Percentiles rank a stretch among this genome's conserved stretches.
phyloP scores from a whole-genome alignment of 1,139 yeast species.

The Taiozyma sp. region DNA sequence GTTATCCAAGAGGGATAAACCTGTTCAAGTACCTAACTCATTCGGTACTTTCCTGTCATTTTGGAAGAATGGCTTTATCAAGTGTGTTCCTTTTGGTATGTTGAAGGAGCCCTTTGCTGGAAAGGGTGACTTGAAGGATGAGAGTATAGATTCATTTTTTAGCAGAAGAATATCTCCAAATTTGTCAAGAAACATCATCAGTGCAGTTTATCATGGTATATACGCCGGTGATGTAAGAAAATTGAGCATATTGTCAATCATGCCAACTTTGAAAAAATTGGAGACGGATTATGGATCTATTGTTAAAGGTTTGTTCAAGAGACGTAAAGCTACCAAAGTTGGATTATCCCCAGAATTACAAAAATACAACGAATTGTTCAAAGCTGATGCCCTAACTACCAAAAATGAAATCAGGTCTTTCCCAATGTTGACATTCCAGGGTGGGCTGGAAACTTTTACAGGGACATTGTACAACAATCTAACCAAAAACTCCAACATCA shows the following conservation, averaged over 20 bases:
- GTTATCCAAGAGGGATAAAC: slow-evolving; percentile 31
- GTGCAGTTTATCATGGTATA: slow-evolving; percentile 86
- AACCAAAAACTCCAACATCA: slow-evolving; percentile 34
- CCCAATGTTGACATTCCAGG: slow-evolving; percentile 49
- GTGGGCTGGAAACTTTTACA: slow-evolving; percentile 55
- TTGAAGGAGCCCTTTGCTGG: slow-evolving; percentile 31
- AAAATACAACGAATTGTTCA: slow-evolving; percentile 8
- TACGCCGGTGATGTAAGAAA: slow-evolving; percentile 80
- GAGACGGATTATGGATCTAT: slow-evolving; percentile 65
- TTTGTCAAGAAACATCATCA: slow-evolving; percentile 59
- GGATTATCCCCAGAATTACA: slow-evolving; percentile 16
- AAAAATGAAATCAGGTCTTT: slow-evolving; percentile 35
- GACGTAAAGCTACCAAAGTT: slow-evolving; percentile 7
- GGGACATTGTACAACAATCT: slow-evolving; percentile 35
- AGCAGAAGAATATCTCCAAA: slow-evolving; percentile 62
- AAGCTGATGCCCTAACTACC: slow-evolving; percentile 30
- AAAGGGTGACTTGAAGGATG: slow-evolving; percentile 43
- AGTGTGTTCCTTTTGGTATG: slow-evolving; percentile 34
- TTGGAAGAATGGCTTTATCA: slow-evolving; percentile 38
- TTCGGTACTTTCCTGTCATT: slow-evolving; percentile 36
- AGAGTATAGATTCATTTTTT: slow-evolving; percentile 65
- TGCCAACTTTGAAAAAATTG: slow-evolving; percentile 42
- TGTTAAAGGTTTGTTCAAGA: slow-evolving; percentile 32
- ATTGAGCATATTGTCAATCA: slow-evolving; percentile 53
- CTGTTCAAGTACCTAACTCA: slow-evolving; percentile 54